These are phyloP conservation scores for Chytridium lagenaria DNA, from an alignment of 371 early-diverging fungal genomes.

Conservation along the genomic window DNA sequence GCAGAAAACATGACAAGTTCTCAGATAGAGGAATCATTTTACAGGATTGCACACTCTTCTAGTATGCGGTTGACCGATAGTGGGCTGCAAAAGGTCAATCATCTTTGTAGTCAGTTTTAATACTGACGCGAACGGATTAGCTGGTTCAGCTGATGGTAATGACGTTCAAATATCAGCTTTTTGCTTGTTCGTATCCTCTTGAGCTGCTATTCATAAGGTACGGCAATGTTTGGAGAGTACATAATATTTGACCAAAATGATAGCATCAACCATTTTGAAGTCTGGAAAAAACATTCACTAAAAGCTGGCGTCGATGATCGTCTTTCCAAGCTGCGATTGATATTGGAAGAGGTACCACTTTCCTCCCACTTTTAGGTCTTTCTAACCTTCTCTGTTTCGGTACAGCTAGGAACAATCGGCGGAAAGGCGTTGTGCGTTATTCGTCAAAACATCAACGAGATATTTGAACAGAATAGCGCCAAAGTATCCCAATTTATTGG, in stretches of 20 bases:
- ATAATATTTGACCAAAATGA: neutral
- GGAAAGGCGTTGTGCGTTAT: neutral
- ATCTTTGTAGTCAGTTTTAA: neutral
- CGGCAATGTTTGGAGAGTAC: neutral
- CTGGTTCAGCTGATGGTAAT: neutral
- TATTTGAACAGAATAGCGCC: neutral
- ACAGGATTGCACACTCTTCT: neutral
- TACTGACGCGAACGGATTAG: neutral
- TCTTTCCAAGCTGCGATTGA: too few species aligned
- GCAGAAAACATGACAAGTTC: neutral
- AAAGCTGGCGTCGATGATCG: too few species aligned
- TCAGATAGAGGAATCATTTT: neutral
- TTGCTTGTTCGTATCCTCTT: constrained; percentile 8
- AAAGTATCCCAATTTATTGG: constrained; percentile 1
- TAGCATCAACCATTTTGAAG: neutral
- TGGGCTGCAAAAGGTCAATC: neutral
- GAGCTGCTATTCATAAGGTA: constrained; percentile 2
- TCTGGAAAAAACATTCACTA: neutral
- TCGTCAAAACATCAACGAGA: neutral
- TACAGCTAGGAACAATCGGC: constrained; percentile 2
- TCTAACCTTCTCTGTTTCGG: too few species aligned
- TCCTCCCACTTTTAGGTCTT: too few species aligned
- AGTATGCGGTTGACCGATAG: constrained; percentile 2
- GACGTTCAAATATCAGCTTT: constrained; percentile 10
- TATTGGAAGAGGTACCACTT: too few species aligned